phyloP scores from a whole-genome alignment of 2,329 filamentous ascomycete genomes.

The Epichloe glyceriae region DNA sequence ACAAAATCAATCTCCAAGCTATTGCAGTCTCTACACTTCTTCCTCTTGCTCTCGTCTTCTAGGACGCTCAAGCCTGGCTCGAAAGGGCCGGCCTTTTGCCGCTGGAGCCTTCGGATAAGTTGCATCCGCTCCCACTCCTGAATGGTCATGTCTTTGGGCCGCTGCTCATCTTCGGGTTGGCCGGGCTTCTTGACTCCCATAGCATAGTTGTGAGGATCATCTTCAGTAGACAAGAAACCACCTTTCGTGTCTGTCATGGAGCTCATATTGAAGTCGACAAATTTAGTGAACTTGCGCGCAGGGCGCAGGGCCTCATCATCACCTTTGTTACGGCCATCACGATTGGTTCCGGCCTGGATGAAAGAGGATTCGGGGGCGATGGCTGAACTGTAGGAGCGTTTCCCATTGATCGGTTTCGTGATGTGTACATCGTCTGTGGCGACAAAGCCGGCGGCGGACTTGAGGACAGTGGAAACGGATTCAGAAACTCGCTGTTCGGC shows the following conservation, averaged over 20 bases:
- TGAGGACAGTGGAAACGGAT: constrained; percentile 26
- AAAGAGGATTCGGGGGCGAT: constrained; percentile 23
- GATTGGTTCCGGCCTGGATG: constrained; percentile 42
- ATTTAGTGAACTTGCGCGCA: constrained; percentile 81
- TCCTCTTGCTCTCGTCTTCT: constrained; percentile 47
- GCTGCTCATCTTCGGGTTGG: constrained; percentile 34
- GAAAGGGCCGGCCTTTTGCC: constrained; percentile 67
- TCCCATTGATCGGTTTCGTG: constrained; percentile 35
- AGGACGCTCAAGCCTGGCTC: constrained; percentile 79
- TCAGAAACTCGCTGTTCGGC: constrained; percentile 41
- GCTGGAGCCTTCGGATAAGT: constrained; percentile 56
- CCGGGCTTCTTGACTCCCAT: constrained; percentile 34
- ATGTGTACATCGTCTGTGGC: constrained; percentile 51
- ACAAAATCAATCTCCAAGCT: constrained; percentile 86
- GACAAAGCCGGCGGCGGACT: constrained; percentile 57
- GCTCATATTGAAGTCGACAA: constrained; percentile 94
- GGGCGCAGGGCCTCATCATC: constrained; percentile 49
- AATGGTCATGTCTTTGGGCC: constrained; percentile 77
- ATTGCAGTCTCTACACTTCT: constrained; percentile 72
- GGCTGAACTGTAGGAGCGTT: constrained; percentile 57
- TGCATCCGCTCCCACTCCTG: constrained; percentile 85
- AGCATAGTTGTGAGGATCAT: constrained; percentile 81
- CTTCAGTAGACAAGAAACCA: constrained; percentile 79
- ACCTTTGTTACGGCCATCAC: constrained; percentile 48
- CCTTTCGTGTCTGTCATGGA: constrained; percentile 98